Evolutionary conservation across 2,329 filamentous ascomycete species (phyloP).

Genomic region (Davidsoniella virescens): DNA sequence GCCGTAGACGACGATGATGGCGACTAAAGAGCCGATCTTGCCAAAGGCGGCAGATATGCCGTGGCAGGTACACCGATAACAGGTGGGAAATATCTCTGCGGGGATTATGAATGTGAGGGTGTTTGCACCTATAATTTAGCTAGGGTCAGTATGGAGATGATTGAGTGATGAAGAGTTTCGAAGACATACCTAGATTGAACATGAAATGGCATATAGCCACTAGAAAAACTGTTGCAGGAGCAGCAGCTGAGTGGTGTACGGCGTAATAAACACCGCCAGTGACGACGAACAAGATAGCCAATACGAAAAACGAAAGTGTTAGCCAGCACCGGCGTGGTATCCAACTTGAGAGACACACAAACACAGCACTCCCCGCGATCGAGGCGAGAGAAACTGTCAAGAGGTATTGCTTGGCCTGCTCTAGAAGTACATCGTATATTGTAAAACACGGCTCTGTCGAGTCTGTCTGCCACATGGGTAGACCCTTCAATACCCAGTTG

Average conservation of each 20-base stretch:
- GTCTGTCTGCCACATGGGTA: constrained; percentile 35
- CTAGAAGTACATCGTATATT: constrained; percentile 34
- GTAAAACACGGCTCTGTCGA: constrained; percentile 31
- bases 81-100: constrained; percentile 47
- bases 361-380: constrained; percentile 32
- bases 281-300: constrained; percentile 30
- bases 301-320: constrained; percentile 31
- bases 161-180: background rate
- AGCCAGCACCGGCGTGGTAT: constrained; percentile 33
- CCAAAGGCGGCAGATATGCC: constrained; percentile 45
- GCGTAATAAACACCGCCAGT: constrained; percentile 35
- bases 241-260: constrained; percentile 25
- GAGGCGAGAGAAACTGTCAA: constrained; percentile 35
- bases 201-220: constrained; percentile 37
- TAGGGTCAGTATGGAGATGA: background rate
- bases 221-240: constrained; percentile 31
- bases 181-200: constrained; percentile 34
- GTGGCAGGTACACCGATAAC: constrained; percentile 45
- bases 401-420: constrained; percentile 36
- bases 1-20: constrained; percentile 32
- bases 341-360: constrained; percentile 30
- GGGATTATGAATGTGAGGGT: constrained; percentile 48
- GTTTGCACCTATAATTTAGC: constrained; percentile 32
- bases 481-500: constrained; percentile 23
- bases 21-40: constrained; percentile 40